Base-by-base conservation (phyloP, 805 yeast species). In the Cyberlindnera mrakii region DNA sequence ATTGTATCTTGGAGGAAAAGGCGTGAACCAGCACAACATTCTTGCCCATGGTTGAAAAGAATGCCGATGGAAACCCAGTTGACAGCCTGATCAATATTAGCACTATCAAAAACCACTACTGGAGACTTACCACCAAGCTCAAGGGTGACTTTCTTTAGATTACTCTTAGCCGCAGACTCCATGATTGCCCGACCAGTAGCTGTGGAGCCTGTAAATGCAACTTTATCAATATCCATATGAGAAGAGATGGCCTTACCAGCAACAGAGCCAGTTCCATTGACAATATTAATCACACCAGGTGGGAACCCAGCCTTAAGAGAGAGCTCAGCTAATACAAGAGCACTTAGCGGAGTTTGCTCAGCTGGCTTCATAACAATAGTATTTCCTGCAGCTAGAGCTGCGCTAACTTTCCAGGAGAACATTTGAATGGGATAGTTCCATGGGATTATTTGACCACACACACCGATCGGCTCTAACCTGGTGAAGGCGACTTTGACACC, bases 401-500 rank as follows among this genome's bases (percentile, higher is more conserved):
- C 87, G 45, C 81, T 85, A 45, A 82, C 67, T 59, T 83, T 83
- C 90, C 90, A 83, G 32, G 83, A 64, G 63, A 79, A 74, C 85
- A 83, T 82, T 66, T 82, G 72, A 46, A 83, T 66, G 53, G 90
- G 90, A 75, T 83, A 83, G 62, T 83, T 83, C 88, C 89, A 83
- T 60, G 90, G 89, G 50, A 83, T 82, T 49, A 83, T 80, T 60
- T 79, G 82, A 42, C 80, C 83, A 65, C 82, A 78, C 64, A 81
- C 85, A 48, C 87, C 89, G 66, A 85, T 80, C 30, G 82, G 83
- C 87, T 60, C 76, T 76, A 57, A 74, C 70, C 48, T 84, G 78
- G 67, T 73, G 80, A 48, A 73, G 43, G 69, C 75, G 55, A 80
- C 73, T 60, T 82, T 82, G 33, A 75, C 64, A 51, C 85, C 87